These are phyloP conservation scores for Fusarium sp. DNA, from an alignment of 2,329 filamentous ascomycete species.

Conservation along the genomic window DNA sequence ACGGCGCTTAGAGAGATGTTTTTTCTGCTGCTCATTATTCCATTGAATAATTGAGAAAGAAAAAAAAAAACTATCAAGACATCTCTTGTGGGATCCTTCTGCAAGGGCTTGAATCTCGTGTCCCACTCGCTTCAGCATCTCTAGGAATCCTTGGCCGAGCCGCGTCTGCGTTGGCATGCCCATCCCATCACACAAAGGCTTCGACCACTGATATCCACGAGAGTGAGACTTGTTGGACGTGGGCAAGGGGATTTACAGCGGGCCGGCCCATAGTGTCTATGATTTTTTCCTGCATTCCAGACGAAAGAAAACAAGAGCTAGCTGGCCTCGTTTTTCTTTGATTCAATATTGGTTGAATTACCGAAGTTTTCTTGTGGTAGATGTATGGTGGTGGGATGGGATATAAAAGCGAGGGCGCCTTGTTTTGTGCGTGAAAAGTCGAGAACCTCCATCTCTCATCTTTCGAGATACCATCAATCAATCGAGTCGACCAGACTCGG, in stretches of 20 bases:
- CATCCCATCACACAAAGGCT: neutral
- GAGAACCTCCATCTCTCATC: neutral
- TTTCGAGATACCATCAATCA: neutral
- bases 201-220: slow-evolving; percentile 18
- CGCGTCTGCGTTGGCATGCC: slow-evolving; percentile 32
- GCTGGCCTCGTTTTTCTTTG: neutral
- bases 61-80: neutral
- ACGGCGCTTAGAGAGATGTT: slow-evolving; percentile 31
- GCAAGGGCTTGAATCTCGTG: slow-evolving; percentile 18
- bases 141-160: slow-evolving; percentile 9
- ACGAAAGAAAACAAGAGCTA: neutral
- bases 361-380: neutral
- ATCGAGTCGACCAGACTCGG: neutral
- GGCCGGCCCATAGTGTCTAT: slow-evolving; percentile 35
- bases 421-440: neutral
- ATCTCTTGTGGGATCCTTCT: slow-evolving; percentile 8
- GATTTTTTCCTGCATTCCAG: slow-evolving; percentile 11
- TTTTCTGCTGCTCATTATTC: neutral
- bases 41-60: neutral
- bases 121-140: slow-evolving; percentile 15
- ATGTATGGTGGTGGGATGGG: neutral
- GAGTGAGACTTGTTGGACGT: slow-evolving; percentile 15
- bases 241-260: slow-evolving; percentile 8
- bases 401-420: neutral
- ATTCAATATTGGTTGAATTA: neutral